Evolutionary conservation across 176 grass and related monocot species (phyloP).

Genomic region (Alloteropsis semialata): DNA sequence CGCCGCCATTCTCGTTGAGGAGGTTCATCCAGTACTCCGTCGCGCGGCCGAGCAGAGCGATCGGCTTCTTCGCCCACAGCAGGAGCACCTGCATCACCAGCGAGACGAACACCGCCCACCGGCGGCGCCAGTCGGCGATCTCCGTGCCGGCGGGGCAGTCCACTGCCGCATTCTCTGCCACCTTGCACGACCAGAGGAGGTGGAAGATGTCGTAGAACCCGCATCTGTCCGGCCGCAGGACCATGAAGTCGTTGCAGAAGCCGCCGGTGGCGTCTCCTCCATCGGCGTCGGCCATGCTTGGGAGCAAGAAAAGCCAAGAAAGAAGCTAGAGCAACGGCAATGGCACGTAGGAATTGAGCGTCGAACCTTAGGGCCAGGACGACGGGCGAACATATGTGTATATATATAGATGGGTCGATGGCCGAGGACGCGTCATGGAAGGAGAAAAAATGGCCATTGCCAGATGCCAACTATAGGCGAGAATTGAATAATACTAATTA

Average conservation of each 20-base stretch:
- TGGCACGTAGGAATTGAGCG: background rate
- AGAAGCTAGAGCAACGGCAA: background rate
- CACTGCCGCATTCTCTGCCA: conserved; percentile 46
- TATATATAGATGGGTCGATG: background rate
- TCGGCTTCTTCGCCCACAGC: conserved; percentile 48
- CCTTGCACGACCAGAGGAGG: conserved; percentile 49
- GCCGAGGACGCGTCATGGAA: background rate
- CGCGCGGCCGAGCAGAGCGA: conserved; percentile 44
- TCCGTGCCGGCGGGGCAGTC: conserved; percentile 50
- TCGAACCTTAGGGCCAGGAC: background rate
- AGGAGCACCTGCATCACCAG: conserved; percentile 62
- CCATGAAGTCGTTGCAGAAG: conserved; percentile 49
- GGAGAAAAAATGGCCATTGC: background rate
- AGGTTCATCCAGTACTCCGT: conserved; percentile 81
- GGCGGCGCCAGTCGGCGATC: conserved; percentile 32
- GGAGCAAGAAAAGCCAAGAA: background rate
- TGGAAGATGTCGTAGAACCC: conserved; percentile 35
- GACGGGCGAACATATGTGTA: background rate
- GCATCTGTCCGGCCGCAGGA: conserved; percentile 56
- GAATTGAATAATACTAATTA: background rate
- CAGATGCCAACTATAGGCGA: background rate
- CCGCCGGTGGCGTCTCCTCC: background rate
- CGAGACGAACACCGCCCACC: conserved; percentile 62
- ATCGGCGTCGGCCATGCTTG: background rate
- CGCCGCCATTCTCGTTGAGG: conserved; percentile 52